Percentiles rank a stretch among this genome's conserved stretches.
These are phyloP conservation scores for Monosporascus sp. DNA, from an alignment of 2,329 filamentous ascomycete genomes.

Conservation along the genomic window DNA sequence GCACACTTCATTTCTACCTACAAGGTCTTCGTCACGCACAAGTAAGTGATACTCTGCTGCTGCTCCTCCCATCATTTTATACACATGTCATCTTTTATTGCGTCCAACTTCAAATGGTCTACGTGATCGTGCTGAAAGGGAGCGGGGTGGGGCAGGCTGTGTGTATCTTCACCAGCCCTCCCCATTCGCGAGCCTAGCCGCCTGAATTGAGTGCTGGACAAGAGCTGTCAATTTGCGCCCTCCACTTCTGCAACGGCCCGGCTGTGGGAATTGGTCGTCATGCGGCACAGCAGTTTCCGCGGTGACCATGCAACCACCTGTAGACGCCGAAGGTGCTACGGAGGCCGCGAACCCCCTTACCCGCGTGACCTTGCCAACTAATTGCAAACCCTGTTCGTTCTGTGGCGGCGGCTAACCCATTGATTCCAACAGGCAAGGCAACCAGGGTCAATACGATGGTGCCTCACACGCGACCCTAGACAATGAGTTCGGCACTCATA, in stretches of 20 bases:
- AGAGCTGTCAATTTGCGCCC: background rate
- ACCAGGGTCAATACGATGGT: constrained; percentile 70
- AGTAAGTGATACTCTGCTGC: constrained; percentile 53
- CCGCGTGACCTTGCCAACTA: background rate
- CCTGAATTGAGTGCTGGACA: constrained; percentile 5
- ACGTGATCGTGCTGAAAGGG: background rate
- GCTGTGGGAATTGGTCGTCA: constrained; percentile 1
- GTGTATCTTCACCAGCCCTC: background rate
- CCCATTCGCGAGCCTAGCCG: constrained; percentile 7
- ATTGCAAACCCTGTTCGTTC: background rate
- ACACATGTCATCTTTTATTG: background rate
- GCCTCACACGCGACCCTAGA: constrained; percentile 73
- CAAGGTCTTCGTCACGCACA: constrained; percentile 86
- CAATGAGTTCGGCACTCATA: constrained; percentile 78
- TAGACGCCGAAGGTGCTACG: constrained; percentile 5
- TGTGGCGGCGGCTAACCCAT: constrained; percentile 12
- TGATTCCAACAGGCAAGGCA: constrained; percentile 63
- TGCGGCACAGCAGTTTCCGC: constrained; percentile 1
- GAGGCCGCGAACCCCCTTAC: background rate
- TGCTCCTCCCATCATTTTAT: background rate
- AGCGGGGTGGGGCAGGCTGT: background rate
- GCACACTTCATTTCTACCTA: constrained; percentile 81
- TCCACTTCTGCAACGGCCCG: constrained; percentile 1
- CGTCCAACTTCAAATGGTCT: background rate
- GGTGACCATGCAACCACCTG: background rate